A percentile compares a stretch with the other conserved stretches of the same genome.
phyloP scores from a whole-genome alignment of 148 eudicot species.

The Chenopodium album region DNA sequence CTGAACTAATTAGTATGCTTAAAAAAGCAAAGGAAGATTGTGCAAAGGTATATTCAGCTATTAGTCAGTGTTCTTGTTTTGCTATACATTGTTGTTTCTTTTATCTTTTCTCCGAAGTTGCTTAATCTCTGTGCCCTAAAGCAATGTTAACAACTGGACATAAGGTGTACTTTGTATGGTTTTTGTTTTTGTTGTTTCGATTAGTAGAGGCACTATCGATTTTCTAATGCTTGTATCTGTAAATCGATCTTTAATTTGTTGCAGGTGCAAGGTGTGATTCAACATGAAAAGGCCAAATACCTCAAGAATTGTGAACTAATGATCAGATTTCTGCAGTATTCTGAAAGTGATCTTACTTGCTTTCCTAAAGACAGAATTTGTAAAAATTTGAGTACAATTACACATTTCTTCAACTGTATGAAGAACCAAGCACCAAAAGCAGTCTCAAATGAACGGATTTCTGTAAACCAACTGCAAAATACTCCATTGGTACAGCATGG shows the following conservation, averaged over 20 bases:
- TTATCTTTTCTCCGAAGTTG: too few species aligned
- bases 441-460: not conserved
- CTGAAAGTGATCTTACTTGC: not conserved
- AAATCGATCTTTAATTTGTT: not conserved
- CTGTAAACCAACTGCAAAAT: not conserved
- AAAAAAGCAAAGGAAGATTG: not conserved
- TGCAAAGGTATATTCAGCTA: not conserved
- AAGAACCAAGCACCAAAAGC: not conserved
- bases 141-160: too few species aligned
- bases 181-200: not conserved
- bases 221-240: not conserved
- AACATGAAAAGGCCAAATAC: not conserved
- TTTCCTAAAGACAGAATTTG: not conserved
- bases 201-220: not conserved
- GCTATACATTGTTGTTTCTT: too few species aligned
- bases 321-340: not conserved
- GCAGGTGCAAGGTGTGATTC: not conserved
- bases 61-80: too few species aligned
- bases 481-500: not conserved
- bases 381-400: not conserved
- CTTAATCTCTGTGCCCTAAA: too few species aligned
- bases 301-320: not conserved
- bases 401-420: not conserved
- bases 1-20: not conserved
- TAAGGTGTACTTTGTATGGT: too few species aligned